Conservation (phyloP, 2,329 filamentous ascomycete genomes). For the Septoria petroselini region DNA sequence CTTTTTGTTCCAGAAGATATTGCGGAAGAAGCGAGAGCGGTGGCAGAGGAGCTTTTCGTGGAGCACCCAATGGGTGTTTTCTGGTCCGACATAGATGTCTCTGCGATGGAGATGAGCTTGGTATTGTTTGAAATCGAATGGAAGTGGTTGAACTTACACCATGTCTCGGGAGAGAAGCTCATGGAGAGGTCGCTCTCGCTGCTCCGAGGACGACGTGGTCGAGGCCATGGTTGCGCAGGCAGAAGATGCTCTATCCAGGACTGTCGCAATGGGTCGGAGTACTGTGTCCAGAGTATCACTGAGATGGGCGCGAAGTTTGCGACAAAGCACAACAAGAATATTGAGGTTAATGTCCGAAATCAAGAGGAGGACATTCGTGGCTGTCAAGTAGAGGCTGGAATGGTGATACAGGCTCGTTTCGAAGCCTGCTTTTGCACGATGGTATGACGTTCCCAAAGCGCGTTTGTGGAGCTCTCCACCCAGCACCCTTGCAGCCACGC, state of each 20-base stretch:
- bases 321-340: conserved; percentile 2
- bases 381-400: conserved; percentile 19
- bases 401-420: conserved; percentile 11
- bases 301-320: conserved; percentile 4
- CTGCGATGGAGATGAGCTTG: neutral
- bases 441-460: conserved; percentile 11
- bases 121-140: too few species aligned
- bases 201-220: conserved; percentile 23
- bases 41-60: conserved; percentile 57
- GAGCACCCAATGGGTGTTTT: conserved; percentile 55
- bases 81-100: conserved; percentile 54
- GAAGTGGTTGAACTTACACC: conserved; percentile 27
- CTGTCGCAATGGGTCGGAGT: too few species aligned
- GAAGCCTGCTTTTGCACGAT: conserved; percentile 13
- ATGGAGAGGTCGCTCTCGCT: conserved; percentile 42
- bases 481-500: conserved; percentile 9
- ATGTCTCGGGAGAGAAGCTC: conserved; percentile 54
- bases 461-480: conserved; percentile 11
- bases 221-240: conserved; percentile 14
- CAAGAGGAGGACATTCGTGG: conserved; percentile 7
- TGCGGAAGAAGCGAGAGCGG: conserved; percentile 54
- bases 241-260: neutral
- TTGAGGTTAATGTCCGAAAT: conserved; percentile 1
- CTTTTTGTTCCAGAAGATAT: conserved; percentile 47
- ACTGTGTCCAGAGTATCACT: neutral